These are phyloP conservation scores for Pseudogymnoascus sp. DNA, from an alignment of 2,329 filamentous ascomycete species.

Conservation along the genomic window DNA sequence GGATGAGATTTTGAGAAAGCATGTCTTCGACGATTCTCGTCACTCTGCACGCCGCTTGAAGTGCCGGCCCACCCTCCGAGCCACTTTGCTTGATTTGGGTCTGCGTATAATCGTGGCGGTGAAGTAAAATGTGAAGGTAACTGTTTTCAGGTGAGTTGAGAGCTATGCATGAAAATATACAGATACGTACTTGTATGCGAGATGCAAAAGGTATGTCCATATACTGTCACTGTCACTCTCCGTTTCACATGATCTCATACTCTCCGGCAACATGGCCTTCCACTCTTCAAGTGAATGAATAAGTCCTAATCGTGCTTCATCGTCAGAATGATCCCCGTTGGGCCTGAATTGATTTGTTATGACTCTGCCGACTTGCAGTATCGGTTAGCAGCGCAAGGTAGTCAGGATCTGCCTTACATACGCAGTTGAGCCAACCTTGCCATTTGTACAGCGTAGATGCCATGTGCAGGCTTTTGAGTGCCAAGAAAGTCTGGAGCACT, in stretches of 20 bases:
- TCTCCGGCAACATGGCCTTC: neutral
- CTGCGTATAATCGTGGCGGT: conserved; percentile 36
- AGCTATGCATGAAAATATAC: neutral
- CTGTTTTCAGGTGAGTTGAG: conserved; percentile 17
- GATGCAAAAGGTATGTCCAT: conserved; percentile 34
- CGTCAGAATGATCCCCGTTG: conserved; percentile 10
- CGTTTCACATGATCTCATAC: neutral
- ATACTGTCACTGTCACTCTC: conserved; percentile 18
- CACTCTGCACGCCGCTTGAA: conserved; percentile 39
- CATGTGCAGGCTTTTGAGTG: conserved; percentile 28
- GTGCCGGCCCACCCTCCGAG: conserved; percentile 34
- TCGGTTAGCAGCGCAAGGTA: neutral
- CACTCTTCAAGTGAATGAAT: neutral
- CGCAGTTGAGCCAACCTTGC: conserved; percentile 31
- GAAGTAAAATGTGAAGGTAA: conserved; percentile 39
- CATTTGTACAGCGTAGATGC: conserved; percentile 32
- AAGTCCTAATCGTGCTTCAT: neutral
- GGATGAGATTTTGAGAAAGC: conserved; percentile 35
- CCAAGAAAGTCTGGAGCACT: conserved; percentile 25
- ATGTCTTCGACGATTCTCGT: conserved; percentile 42
- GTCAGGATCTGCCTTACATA: conserved; percentile 15
- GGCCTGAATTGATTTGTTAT: conserved; percentile 32
- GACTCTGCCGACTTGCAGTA: conserved; percentile 28
- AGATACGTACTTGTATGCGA: conserved; percentile 35
- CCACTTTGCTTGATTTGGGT: conserved; percentile 23